Conservation (phyloP, 768 basidiomycete species). For the Exsudoporus frostii region DNA sequence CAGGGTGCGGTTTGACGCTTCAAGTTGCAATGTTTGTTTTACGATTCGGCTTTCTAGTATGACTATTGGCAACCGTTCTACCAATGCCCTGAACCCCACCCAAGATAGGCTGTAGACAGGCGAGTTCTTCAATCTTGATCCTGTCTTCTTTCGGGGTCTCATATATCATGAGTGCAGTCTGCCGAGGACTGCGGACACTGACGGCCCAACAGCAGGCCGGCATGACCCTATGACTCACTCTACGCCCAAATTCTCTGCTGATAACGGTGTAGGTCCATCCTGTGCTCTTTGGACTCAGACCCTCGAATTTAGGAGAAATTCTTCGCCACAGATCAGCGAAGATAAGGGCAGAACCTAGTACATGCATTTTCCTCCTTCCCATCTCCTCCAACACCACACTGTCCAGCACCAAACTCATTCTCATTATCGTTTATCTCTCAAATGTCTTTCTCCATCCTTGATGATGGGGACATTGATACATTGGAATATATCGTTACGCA, state of each 20-base stretch:
- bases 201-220: too few species aligned
- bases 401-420: background rate
- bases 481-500: constrained; percentile 39
- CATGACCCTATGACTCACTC: background rate
- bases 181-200: background rate
- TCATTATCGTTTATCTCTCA: background rate
- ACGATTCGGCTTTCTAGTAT: background rate
- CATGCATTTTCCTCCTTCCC: too few species aligned
- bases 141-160: background rate
- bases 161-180: background rate
- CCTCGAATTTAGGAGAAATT: background rate
- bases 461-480: background rate
- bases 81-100: background rate
- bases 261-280: constrained; percentile 6
- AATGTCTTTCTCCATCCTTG: constrained; percentile 9
- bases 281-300: constrained; percentile 10
- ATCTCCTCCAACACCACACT: background rate
- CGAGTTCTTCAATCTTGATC: background rate
- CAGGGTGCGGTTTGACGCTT: background rate
- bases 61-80: background rate
- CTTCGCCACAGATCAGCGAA: background rate
- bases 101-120: background rate
- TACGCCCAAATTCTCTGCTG: background rate
- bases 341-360: background rate
- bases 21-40: background rate